These are phyloP conservation scores for Camellia japonica DNA, from an alignment of 148 eudicot species.

Conservation along the genomic window DNA sequence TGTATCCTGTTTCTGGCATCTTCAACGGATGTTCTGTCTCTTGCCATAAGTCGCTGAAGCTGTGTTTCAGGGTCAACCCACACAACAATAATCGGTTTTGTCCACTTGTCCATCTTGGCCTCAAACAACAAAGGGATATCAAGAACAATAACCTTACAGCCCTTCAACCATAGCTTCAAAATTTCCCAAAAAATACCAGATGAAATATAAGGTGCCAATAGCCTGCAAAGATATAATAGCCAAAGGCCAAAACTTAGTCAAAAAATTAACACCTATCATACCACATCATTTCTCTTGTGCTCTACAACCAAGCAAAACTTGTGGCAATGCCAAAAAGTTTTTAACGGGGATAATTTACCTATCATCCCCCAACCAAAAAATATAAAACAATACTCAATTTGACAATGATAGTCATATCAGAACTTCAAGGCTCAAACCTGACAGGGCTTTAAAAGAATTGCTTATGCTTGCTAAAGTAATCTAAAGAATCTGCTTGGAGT, in stretches of 20 bases:
- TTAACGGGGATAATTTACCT: neutral
- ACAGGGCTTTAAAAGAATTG: neutral
- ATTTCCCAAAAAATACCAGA: conserved; percentile 68
- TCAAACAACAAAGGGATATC: conserved; percentile 90
- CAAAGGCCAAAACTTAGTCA: neutral
- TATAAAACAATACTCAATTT: neutral
- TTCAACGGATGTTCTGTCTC: conserved; percentile 66
- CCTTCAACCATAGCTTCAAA: conserved; percentile 82
- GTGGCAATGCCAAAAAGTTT: neutral
- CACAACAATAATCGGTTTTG: conserved; percentile 73
- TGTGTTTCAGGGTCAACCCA: conserved; percentile 91
- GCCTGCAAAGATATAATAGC: conserved; percentile 38
- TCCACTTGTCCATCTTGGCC: conserved; percentile 92
- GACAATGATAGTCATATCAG: neutral
- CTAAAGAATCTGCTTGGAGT: neutral
- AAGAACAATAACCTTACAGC: conserved; percentile 65
- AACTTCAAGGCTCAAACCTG: neutral
- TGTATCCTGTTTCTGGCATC: conserved; percentile 78
- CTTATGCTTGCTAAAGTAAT: neutral
- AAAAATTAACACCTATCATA: neutral
- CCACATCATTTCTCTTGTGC: neutral
- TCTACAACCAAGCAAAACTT: neutral
- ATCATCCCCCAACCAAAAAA: neutral
- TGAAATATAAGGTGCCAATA: conserved; percentile 81
- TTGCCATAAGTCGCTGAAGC: conserved; percentile 67